phyloP scores from a whole-genome alignment of 1,284 basidiomycete species.

The Puccinia polysora region DNA sequence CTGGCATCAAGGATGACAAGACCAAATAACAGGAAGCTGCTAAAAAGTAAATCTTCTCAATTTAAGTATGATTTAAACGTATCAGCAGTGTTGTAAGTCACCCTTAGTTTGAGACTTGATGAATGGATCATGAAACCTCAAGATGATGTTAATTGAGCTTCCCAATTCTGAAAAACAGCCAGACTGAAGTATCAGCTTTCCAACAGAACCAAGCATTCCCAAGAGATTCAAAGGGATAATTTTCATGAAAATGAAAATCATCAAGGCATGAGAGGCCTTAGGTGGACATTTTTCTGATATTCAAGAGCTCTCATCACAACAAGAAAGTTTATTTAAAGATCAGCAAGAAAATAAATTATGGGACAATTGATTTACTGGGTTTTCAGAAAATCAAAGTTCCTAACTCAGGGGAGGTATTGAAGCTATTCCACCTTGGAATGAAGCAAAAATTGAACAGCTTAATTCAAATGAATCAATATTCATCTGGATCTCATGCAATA shows the following conservation, averaged over 20 bases:
- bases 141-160: not conserved
- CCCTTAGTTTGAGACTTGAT: not conserved
- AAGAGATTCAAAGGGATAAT: constrained; percentile 12
- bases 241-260: constrained; percentile 19
- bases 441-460: no score
- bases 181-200: constrained; percentile 39
- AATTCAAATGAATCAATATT: no score
- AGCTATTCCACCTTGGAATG: no score
- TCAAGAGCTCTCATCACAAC: no score
- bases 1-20: not conserved
- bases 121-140: not conserved
- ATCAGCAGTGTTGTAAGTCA: constrained; percentile 31
- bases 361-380: no score
- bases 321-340: no score
- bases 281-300: no score
- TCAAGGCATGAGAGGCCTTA: constrained; percentile 6
- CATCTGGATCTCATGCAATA: no score
- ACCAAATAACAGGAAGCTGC: constrained; percentile 21
- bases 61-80: constrained; percentile 20
- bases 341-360: no score
- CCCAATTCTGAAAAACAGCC: not conserved
- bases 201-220: constrained; percentile 21
- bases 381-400: no score
- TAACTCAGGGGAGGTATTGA: no score
- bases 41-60: constrained; percentile 26